Conservation (phyloP, 192 early-diverging fungal species). For the Backusella mclennaniae region DNA sequence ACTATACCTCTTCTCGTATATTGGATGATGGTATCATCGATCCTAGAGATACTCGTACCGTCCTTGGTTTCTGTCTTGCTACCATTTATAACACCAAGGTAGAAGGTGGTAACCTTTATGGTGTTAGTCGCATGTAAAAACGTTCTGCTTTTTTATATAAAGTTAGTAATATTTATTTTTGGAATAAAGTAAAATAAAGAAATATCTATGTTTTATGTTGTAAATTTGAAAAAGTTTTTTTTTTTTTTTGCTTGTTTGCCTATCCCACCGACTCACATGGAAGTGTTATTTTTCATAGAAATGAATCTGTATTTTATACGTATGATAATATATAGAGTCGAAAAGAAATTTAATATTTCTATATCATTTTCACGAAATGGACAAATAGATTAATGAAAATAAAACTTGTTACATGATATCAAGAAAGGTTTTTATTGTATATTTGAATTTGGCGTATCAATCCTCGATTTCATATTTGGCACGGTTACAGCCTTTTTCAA, state of each 20-base stretch:
- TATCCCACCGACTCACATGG: too few relatives aligned
- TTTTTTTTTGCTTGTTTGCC: too few relatives aligned
- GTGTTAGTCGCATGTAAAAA: slow-evolving; percentile 59
- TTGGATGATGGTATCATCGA: slow-evolving; percentile 66
- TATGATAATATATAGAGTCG: not conserved
- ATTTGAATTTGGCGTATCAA: too few relatives aligned
- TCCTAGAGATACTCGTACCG: slow-evolving; percentile 56
- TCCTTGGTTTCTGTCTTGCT: slow-evolving; percentile 60
- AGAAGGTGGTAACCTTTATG: slow-evolving; percentile 59
- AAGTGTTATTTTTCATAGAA: not conserved
- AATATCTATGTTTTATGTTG: not conserved
- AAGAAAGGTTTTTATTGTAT: too few relatives aligned
- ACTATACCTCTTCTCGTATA: slow-evolving; percentile 57
- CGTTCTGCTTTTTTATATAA: not conserved
- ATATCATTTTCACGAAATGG: too few relatives aligned
- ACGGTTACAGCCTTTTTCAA: too few relatives aligned
- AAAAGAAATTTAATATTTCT: not conserved
- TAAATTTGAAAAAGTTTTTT: not conserved
- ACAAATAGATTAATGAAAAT: too few relatives aligned
- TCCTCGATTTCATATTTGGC: too few relatives aligned
- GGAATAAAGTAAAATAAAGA: not conserved
- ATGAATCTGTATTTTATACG: not conserved
- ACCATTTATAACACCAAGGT: slow-evolving; percentile 54
- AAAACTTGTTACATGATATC: not conserved
- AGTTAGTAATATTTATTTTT: not conserved